Evolutionary conservation across 2,329 filamentous ascomycete genomes (phyloP), one percentile per base, ranked within the genome.

Genomic region (Claviceps citrina): DNA sequence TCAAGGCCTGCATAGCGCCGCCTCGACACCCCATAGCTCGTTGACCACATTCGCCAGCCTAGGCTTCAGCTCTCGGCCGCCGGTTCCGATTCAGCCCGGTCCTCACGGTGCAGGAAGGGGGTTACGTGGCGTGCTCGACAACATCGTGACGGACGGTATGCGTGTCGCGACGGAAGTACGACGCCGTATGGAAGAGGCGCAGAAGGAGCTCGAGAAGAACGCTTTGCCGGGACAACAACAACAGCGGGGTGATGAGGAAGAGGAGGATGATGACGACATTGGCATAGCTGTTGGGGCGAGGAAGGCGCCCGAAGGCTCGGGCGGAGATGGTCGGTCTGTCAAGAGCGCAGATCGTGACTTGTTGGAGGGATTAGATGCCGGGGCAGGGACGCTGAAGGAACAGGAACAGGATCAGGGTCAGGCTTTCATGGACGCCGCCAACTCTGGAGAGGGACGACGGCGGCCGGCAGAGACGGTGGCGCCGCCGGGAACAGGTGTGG

Each of bases 131-230:
- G 91, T 98, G 43, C 67, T 98, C 30, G 91, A 98, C 63, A 94
- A 93, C 51, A 96, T 98, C 51, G 91, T 96, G 47, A 93, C 83
- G 2, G 91, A 98, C 55, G 91, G 91, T 31, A 95, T 96, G 78
- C 80, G 89, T 26, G 89, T 96, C 43, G 91, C 91, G 0, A 84
- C 81, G 1, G 91, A 98, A 58, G 89, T 98, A 38, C 73, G 83
- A 48, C 76, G 87, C 51, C 73, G 87, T 33, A 94, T 96, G 81
- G 89, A 98, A 46, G 91, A 98, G 56, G 89, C 89, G 3, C 87
- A 95, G 60, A 79, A 78, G 50, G 89, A 96, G 55, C 64, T 95
- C 48, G 89, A 95, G 60, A 81, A 79, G 59, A 87, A 86, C 44
- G 81, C 80, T 0, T 61, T 78, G n/a, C 71, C 72, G 2, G 63